Base-by-base conservation (phyloP, 768 basidiomycete species). In the Tulasnella sp. region DNA sequence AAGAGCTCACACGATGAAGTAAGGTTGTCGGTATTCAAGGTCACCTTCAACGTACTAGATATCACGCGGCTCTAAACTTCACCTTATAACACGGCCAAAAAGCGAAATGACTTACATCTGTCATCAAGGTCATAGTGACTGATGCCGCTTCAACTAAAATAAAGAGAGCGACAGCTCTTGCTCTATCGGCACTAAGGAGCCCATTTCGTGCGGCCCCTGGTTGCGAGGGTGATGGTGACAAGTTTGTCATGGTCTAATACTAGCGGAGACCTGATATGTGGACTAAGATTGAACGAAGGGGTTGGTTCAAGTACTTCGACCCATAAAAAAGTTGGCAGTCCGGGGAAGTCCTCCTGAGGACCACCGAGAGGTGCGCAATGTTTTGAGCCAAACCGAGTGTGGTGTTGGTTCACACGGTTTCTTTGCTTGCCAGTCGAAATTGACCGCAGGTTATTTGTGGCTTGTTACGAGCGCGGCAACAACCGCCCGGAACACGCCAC, bases 11-110 rank as follows among this genome's bases (percentile, higher is more conserved):
- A 96, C 95, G 81, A 95, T 88, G 83, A 98, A 93, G 88, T 92
- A 97, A 0, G 97, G 94, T 81, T 98, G 94, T 77, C 92, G 89
- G 86, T 94, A 99, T 48, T 88, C 90, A 41, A 95, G 87, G 1
- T 89, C 89, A 0, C 91, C 91, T 85, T 96, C 94, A 18, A 97
- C 91, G 86, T 96, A 93, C 94, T 96, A 40, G 22, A 5, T 20
- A 82, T 24, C 50, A 64, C 8, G 2, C 6, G 37, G 6, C 37
- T 37, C n/a, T 37, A n/a, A 46, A 46, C 2, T 81, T n/a, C 48
- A n/a, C 12, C 20, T n/a, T n/a, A n/a, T 14, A 40, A 42, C 34
- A 28, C 11, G 41, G 79, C 22, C 22, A 12, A 34, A 22, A 60
- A 60, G 24, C 2, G 22, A 28, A n/a, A 60, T 22, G 20, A 83